Conservation (phyloP, 2,329 filamentous ascomycete species). For the Neofusicoccum laricinum region DNA sequence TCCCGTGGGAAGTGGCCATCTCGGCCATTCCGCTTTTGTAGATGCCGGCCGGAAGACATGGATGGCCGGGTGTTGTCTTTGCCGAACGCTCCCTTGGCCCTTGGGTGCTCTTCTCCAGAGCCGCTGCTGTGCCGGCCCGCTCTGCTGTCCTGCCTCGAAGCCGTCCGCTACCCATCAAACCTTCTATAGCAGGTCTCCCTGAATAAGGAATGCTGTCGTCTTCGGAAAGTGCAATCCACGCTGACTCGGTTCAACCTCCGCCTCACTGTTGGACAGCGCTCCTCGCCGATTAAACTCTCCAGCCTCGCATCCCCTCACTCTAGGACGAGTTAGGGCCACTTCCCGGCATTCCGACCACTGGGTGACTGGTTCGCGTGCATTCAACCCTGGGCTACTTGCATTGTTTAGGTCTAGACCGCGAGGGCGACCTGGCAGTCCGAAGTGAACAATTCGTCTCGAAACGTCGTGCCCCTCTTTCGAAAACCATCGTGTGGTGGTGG, state of each 20-base stretch:
- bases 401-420: background rate
- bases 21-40: constrained; percentile 10
- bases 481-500: background rate
- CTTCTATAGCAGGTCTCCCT: background rate
- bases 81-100: background rate
- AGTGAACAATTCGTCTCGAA: background rate
- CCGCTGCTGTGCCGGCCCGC: background rate
- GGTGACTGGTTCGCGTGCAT: background rate
- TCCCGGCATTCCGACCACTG: background rate
- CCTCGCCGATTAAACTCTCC: constrained; percentile 9
- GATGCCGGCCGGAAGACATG: constrained; percentile 41
- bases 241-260: background rate
- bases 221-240: background rate
- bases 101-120: background rate
- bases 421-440: background rate
- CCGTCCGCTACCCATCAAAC: background rate
- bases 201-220: background rate
- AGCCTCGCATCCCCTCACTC: constrained; percentile 1
- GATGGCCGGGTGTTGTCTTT: constrained; percentile 21
- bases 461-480: background rate
- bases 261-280: background rate
- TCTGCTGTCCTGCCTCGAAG: background rate
- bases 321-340: background rate
- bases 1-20: constrained; percentile 6
- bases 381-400: background rate